Conservation (phyloP, 352 stramenopile species). For the Phytophthora quininea region DNA sequence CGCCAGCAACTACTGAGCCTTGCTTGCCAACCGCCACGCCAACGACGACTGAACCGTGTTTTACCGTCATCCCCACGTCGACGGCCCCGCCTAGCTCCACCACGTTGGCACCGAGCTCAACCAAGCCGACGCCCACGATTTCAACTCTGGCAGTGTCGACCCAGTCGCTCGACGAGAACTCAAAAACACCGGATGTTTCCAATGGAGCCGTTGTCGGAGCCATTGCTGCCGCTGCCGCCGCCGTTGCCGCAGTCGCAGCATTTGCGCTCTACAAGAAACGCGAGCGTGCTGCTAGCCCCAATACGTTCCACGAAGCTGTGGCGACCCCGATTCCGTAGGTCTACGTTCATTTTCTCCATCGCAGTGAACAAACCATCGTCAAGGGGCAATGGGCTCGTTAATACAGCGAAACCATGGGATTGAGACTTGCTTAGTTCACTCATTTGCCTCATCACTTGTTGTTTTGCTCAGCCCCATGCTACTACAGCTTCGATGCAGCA, state of each 20-base stretch:
- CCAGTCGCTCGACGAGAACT: background rate
- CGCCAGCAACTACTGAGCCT: background rate
- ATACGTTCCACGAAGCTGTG: conserved; percentile 14
- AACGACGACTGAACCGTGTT: conserved; percentile 3
- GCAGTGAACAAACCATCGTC: background rate
- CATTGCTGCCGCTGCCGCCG: conserved; percentile 11
- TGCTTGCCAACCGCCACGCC: background rate
- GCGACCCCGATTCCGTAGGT: conserved; percentile 4
- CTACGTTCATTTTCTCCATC: background rate
- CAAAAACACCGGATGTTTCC: background rate
- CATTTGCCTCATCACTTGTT: no score
- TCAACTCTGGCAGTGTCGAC: background rate
- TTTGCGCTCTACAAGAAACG: conserved; percentile 26
- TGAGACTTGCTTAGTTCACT: background rate
- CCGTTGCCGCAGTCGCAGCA: conserved; percentile 14
- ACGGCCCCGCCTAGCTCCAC: background rate
- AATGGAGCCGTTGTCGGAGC: conserved; percentile 5
- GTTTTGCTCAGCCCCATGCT: background rate
- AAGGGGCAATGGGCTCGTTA: background rate
- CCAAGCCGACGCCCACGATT: background rate
- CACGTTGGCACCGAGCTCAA: background rate
- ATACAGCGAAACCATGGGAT: background rate
- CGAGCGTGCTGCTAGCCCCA: conserved; percentile 5
- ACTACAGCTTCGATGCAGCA: conserved; percentile 3
- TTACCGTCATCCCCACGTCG: background rate